A percentile compares a stretch with the other conserved stretches of the same genome.
Evolutionary conservation across 805 yeast species (phyloP).

Genomic region (Wickerhamiella azymoides): DNA sequence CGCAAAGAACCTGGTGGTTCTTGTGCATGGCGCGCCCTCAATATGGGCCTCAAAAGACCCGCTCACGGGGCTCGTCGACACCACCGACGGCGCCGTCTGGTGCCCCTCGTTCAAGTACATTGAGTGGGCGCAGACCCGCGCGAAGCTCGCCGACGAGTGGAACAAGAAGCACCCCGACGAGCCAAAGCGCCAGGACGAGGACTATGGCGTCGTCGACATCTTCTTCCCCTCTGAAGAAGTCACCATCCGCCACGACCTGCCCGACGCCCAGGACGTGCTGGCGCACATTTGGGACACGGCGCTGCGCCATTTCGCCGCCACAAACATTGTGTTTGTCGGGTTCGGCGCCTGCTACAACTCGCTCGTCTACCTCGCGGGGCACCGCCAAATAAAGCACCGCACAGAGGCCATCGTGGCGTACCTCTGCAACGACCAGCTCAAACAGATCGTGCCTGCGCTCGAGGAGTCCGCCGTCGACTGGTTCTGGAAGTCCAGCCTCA

Average conservation of each 20-base stretch:
- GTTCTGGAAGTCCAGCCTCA: conserved; percentile 75
- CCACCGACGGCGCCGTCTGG: conserved; percentile 56
- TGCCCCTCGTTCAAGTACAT: conserved; percentile 62
- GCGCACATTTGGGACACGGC: conserved; percentile 85
- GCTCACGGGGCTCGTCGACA: conserved; percentile 59
- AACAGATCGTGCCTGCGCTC: conserved; percentile 69
- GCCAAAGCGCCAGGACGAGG: conserved; percentile 21
- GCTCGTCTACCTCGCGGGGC: conserved; percentile 75
- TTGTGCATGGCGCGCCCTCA: conserved; percentile 85
- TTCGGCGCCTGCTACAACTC: conserved; percentile 84
- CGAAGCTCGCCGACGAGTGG: too few relatives aligned
- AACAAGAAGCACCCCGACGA: too few relatives aligned
- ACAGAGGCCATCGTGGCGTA: conserved; percentile 61
- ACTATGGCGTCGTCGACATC: conserved; percentile 74
- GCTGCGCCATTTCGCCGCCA: conserved; percentile 56
- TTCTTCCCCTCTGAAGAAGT: conserved; percentile 53
- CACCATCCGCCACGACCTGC: conserved; percentile 20
- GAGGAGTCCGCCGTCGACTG: conserved; percentile 87
- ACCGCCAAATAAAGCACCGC: conserved; percentile 50
- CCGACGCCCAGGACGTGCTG: conserved; percentile 53
- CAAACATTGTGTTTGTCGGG: conserved; percentile 67
- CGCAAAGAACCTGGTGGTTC: conserved; percentile 47
- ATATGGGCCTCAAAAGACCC: conserved; percentile 83
- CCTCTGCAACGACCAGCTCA: conserved; percentile 52
- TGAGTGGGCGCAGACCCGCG: conserved; percentile 39